Conservation (phyloP, 331 rosid genomes). For the Arachis monticola region DNA sequence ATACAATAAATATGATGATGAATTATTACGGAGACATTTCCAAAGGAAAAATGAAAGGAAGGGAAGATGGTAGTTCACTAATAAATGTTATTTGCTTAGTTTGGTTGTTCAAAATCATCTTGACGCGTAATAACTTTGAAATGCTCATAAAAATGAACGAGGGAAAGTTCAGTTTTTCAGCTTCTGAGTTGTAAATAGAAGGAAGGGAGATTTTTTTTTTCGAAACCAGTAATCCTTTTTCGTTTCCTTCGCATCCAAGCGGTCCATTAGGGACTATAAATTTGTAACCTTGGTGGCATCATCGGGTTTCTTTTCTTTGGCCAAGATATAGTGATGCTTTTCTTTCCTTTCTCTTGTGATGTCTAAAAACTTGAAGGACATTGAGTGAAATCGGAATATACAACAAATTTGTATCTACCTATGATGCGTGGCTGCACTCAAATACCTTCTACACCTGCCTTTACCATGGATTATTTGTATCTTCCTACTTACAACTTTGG, state of each 20-base stretch:
- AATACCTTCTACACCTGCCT: constrained; percentile 2
- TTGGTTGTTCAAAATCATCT: constrained; percentile 6
- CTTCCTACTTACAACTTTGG: neutral
- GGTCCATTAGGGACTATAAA: neutral
- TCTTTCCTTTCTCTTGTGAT: constrained; percentile 5
- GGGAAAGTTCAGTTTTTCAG: neutral
- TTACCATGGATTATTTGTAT: neutral
- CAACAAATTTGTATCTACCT: constrained; percentile 1
- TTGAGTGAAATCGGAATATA: constrained; percentile 3
- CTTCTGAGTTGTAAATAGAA: neutral
- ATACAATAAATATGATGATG: no score
- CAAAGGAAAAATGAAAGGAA: neutral
- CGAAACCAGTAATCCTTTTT: neutral
- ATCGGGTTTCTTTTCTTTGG: neutral
- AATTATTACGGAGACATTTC: no score
- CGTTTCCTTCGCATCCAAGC: neutral
- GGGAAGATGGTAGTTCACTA: neutral
- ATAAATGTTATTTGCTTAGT: neutral
- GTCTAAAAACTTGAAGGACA: constrained; percentile 20
- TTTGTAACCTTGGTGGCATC: constrained; percentile 9
- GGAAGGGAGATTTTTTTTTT: neutral
- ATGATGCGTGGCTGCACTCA: neutral
- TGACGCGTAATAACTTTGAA: neutral
- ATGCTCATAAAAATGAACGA: neutral
- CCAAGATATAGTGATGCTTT: neutral